A percentile compares a stretch with the other conserved stretches of the same genome.
These are phyloP conservation scores for Hypericum androsaemum DNA, from an alignment of 345 rosid species.

Conservation along the genomic window DNA sequence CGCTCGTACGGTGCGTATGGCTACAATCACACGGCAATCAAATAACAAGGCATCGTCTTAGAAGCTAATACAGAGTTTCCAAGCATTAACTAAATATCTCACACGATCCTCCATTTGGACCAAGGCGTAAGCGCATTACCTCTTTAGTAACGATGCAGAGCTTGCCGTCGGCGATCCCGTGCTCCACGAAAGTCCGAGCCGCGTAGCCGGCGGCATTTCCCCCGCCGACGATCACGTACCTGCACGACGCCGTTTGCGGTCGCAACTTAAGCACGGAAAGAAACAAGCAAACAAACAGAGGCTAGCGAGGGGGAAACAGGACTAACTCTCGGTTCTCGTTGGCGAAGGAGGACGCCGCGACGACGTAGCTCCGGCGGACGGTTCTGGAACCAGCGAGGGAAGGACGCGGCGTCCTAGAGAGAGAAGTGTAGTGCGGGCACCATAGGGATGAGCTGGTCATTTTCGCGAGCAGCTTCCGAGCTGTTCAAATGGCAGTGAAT, in stretches of 20 bases:
- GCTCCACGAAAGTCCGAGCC: slow-evolving; percentile 85
- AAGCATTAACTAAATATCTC: neutral
- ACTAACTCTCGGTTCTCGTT: slow-evolving; percentile 83
- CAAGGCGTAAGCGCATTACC: slow-evolving; percentile 40
- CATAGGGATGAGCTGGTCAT: slow-evolving; percentile 41
- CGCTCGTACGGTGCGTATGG: slow-evolving; percentile 90
- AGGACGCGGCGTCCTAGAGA: slow-evolving; percentile 27
- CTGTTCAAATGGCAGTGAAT: slow-evolving; percentile 16
- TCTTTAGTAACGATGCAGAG: slow-evolving; percentile 88
- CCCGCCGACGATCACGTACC: slow-evolving; percentile 87
- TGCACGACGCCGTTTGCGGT: slow-evolving; percentile 4
- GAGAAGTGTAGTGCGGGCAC: slow-evolving; percentile 43
- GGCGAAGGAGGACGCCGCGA: slow-evolving; percentile 49
- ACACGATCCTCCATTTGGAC: too few species aligned
- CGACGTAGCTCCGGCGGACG: slow-evolving; percentile 43
- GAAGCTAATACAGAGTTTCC: neutral
- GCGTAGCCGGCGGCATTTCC: slow-evolving; percentile 99
- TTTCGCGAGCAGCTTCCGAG: slow-evolving; percentile 48
- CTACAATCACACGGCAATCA: slow-evolving; percentile 24
- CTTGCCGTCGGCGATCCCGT: slow-evolving; percentile 86
- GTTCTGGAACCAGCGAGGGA: slow-evolving; percentile 32
- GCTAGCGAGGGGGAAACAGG: neutral
- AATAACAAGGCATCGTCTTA: neutral
- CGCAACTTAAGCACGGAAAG: neutral
- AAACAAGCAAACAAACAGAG: neutral